Evolutionary conservation across 805 yeast genomes (phyloP).

Genomic region (Nakazawaea siamensis): DNA sequence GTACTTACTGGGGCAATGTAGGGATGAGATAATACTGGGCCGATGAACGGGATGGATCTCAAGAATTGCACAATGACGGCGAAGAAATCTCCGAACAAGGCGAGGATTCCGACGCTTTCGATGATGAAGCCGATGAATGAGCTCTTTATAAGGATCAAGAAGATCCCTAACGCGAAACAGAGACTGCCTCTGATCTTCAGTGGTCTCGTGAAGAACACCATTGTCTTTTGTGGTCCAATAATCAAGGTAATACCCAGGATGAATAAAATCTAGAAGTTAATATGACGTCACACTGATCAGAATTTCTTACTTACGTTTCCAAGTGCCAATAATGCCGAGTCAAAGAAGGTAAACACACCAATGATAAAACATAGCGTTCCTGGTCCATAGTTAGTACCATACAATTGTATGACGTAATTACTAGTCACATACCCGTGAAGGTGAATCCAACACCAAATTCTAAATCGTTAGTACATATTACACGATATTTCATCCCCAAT

Average conservation of each 20-base stretch:
- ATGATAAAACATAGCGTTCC: slow-evolving; percentile 68
- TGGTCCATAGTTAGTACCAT: too few species aligned
- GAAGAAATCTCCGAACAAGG: slow-evolving; percentile 85
- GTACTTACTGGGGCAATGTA: slow-evolving; percentile 58
- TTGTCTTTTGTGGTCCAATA: slow-evolving; percentile 80
- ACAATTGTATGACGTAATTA: too few species aligned
- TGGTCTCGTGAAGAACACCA: slow-evolving; percentile 79
- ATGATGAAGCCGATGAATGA: slow-evolving; percentile 80
- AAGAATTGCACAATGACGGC: slow-evolving; percentile 82
- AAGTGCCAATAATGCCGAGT: slow-evolving; percentile 79
- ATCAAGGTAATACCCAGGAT: slow-evolving; percentile 77
- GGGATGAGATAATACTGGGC: slow-evolving; percentile 79
- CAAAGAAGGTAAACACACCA: slow-evolving; percentile 83
- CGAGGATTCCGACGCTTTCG: slow-evolving; percentile 85
- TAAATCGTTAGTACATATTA: too few species aligned
- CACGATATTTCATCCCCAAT: too few species aligned
- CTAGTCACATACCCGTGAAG: slow-evolving; percentile 65
- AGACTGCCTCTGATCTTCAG: slow-evolving; percentile 80
- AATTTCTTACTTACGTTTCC: slow-evolving; percentile 49
- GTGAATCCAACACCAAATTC: slow-evolving; percentile 93
- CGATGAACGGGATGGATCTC: slow-evolving; percentile 81
- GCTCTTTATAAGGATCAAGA: slow-evolving; percentile 64
- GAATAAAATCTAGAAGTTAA: slow-evolving; percentile 37
- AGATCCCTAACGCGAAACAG: slow-evolving; percentile 68
- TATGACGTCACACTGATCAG: not conserved